These are phyloP conservation scores for Arctostaphylos glauca DNA, from an alignment of 148 eudicot genomes.

Conservation along the genomic window DNA sequence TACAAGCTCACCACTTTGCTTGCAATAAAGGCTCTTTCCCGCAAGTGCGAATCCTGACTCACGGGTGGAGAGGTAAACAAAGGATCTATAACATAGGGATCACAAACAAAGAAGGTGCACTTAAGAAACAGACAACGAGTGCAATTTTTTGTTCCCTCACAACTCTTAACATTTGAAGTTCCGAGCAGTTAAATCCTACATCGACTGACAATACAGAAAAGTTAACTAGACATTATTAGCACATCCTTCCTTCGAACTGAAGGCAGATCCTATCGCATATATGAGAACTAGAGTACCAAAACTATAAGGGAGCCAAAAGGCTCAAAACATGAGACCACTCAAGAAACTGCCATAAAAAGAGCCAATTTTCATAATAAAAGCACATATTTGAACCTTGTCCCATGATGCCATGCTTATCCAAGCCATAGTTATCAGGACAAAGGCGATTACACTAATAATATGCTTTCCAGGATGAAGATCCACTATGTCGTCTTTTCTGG, in stretches of 20 bases:
- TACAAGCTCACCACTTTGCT: not conserved
- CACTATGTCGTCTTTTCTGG: too few species aligned
- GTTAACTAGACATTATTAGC: not conserved
- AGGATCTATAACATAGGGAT: not conserved
- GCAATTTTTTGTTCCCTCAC: not conserved
- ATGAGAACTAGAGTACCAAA: slow-evolving; percentile 3
- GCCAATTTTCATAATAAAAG: not conserved
- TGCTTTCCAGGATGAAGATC: too few species aligned
- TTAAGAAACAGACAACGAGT: not conserved
- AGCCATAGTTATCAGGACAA: not conserved
- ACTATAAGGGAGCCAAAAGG: not conserved
- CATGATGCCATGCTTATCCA: not conserved
- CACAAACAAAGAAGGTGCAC: not conserved
- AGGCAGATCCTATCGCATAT: not conserved
- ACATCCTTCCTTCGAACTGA: not conserved
- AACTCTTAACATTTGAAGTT: not conserved
- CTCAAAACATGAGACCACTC: not conserved
- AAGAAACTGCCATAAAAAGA: not conserved
- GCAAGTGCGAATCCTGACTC: too few species aligned
- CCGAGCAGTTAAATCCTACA: not conserved
- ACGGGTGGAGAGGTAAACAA: too few species aligned
- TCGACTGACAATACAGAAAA: not conserved
- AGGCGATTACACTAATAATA: not conserved
- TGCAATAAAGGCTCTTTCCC: too few species aligned
- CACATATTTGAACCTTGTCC: not conserved